phyloP scores from a whole-genome alignment of 768 basidiomycete species.

The Mycena albidolilacea region DNA sequence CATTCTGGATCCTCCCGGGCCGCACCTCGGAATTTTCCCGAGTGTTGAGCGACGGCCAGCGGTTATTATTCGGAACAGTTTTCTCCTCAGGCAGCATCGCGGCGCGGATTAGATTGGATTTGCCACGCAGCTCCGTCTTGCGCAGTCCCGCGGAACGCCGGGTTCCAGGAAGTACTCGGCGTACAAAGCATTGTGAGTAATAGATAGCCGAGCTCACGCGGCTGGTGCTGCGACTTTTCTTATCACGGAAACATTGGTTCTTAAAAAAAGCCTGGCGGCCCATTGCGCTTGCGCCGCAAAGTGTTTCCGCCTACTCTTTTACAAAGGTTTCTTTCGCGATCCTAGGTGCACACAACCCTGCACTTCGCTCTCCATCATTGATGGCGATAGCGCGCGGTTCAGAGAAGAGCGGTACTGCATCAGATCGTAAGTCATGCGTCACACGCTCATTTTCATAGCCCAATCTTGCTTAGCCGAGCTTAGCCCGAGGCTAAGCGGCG shows the following conservation, averaged over 20 bases:
- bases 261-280: constrained; percentile 21
- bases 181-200: constrained; percentile 14
- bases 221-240: constrained; percentile 22
- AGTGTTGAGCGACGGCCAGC: constrained; percentile 1
- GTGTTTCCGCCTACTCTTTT: constrained; percentile 22
- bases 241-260: constrained; percentile 12
- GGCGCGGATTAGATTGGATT: constrained; percentile 18
- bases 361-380: constrained; percentile 24
- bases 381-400: constrained; percentile 19
- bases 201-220: constrained; percentile 27
- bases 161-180: constrained; percentile 22
- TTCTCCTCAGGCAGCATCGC: constrained; percentile 23
- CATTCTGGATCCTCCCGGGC: constrained; percentile 19
- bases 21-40: constrained; percentile 17
- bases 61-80: constrained; percentile 18
- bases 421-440: no score
- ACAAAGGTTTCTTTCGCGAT: constrained; percentile 16
- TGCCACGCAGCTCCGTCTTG: constrained; percentile 7
- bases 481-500: no score
- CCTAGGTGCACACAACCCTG: constrained; percentile 11
- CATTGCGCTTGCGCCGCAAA: constrained; percentile 22
- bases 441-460: no score
- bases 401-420: constrained; percentile 23
- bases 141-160: constrained; percentile 25
- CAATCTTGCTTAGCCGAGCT: no score